Conservation (phyloP, 2,329 filamentous ascomycete species). For the Aspergillus oerlinghausenensis region DNA sequence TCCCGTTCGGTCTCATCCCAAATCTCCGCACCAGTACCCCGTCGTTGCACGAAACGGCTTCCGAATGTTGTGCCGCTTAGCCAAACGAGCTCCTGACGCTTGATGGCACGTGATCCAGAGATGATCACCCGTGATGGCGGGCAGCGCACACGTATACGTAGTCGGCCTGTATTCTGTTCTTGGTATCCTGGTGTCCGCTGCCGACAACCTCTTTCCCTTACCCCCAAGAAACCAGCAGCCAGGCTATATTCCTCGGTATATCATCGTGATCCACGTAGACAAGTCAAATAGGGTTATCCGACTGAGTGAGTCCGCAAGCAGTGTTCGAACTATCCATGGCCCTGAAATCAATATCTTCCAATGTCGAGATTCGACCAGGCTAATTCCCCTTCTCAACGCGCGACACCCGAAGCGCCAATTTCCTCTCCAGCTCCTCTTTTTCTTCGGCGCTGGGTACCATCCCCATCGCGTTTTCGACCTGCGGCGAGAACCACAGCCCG, state of each 20-base stretch:
- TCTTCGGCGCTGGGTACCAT: conserved; percentile 70
- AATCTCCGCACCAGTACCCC: not conserved
- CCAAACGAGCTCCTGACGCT: not conserved
- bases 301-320: too few relatives aligned
- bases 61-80: not conserved
- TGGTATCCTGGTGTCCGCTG: not conserved
- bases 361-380: not conserved
- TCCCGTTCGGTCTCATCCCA: not conserved
- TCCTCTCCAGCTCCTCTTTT: conserved; percentile 57
- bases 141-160: not conserved
- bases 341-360: too few relatives aligned
- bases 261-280: not conserved
- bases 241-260: not conserved
- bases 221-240: not conserved
- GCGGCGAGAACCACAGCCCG: conserved; percentile 70
- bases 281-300: not conserved
- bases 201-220: too few relatives aligned
- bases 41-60: not conserved
- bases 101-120: not conserved
- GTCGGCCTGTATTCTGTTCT: not conserved
- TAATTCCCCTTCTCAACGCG: conserved; percentile 28
- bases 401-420: conserved; percentile 32
- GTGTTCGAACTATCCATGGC: too few relatives aligned
- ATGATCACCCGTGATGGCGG: not conserved
- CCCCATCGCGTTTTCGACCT: conserved; percentile 67